These are phyloP conservation scores for Pleurotus djamor DNA, from an alignment of 768 basidiomycete species.

Conservation along the genomic window DNA sequence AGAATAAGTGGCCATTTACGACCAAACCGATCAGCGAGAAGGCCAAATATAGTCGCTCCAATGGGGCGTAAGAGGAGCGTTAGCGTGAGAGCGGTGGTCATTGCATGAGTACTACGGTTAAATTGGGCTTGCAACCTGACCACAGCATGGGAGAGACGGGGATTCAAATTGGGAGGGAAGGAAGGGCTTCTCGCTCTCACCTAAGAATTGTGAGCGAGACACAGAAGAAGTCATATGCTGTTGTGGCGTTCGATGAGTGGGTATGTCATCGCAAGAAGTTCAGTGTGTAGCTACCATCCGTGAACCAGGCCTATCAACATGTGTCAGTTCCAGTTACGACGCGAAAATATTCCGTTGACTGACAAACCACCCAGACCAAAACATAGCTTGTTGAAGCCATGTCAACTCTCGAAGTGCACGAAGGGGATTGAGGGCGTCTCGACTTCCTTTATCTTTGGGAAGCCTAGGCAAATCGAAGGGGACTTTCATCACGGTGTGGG, in stretches of 20 bases:
- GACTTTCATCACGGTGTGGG: background rate
- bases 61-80: conserved; percentile 69
- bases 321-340: background rate
- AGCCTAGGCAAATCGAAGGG: background rate
- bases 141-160: background rate
- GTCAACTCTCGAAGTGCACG: conserved; percentile 19
- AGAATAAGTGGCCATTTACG: conserved; percentile 13
- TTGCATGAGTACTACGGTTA: conserved; percentile 3
- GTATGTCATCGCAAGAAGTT: background rate
- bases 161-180: no score
- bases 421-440: conserved; percentile 8
- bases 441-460: background rate
- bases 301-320: conserved; percentile 6
- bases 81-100: conserved; percentile 63
- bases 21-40: conserved; percentile 26
- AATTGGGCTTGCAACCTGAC: conserved; percentile 8
- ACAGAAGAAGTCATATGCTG: conserved; percentile 65
- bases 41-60: conserved; percentile 29
- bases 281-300: conserved; percentile 3
- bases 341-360: background rate
- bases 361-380: conserved; percentile 36
- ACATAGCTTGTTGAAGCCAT: conserved; percentile 37
- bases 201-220: conserved; percentile 39
- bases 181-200: background rate
- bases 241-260: background rate